Evolutionary conservation across 2,329 filamentous ascomycete genomes (phyloP).

Genomic region (Clonostachys byssicola): DNA sequence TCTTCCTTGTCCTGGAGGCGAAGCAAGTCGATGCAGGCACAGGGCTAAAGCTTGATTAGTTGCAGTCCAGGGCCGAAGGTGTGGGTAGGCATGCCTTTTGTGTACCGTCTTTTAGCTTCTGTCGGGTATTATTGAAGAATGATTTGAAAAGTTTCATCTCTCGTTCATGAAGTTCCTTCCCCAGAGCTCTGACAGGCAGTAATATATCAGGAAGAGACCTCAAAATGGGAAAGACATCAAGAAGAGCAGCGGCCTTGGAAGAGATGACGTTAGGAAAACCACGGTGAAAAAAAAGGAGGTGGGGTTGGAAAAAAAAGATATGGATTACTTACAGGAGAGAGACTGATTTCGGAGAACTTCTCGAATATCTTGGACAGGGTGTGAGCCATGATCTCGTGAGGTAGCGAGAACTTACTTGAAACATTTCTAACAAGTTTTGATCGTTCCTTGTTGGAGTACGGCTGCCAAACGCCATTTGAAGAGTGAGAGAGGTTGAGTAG

Average conservation of each 20-base stretch:
- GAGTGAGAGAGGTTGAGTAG: conserved; percentile 44
- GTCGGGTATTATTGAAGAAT: conserved; percentile 8
- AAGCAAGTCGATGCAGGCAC: conserved; percentile 10
- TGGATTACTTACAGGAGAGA: not conserved
- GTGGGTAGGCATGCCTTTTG: conserved; percentile 4
- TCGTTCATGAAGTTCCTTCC: conserved; percentile 24
- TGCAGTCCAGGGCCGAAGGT: no score
- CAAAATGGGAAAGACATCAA: conserved; percentile 41
- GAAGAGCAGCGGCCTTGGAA: conserved; percentile 25
- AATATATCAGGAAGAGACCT: conserved; percentile 5
- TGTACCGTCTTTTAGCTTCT: conserved; percentile 4
- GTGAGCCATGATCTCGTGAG: not conserved
- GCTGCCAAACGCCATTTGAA: conserved; percentile 45
- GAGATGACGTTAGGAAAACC: not conserved
- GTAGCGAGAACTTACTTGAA: conserved; percentile 13
- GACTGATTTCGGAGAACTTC: not conserved
- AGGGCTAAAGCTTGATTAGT: conserved; percentile 5
- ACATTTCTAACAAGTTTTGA: conserved; percentile 35
- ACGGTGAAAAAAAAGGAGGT: not conserved
- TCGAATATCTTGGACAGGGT: not conserved
- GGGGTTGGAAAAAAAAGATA: no score
- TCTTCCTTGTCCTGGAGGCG: conserved; percentile 5
- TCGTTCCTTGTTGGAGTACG: conserved; percentile 35
- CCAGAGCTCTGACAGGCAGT: conserved; percentile 10
- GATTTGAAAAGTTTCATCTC: conserved; percentile 7